A percentile compares a stretch with the other conserved stretches of the same genome.
Evolutionary conservation across 192 early-diverging fungal species (phyloP).

Genomic region (Rhizophagus clarus): DNA sequence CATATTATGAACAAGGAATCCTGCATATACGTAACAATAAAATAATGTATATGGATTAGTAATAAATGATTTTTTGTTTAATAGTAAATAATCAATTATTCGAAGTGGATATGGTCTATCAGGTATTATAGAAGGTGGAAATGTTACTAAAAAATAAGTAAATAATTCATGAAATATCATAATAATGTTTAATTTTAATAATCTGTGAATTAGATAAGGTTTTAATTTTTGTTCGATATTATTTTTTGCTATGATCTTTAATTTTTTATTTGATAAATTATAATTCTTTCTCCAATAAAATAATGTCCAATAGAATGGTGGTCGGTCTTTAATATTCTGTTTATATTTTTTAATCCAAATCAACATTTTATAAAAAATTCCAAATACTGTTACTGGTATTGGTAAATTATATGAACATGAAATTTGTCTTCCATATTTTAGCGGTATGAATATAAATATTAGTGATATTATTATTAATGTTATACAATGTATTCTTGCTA

Average conservation of each 20-base stretch:
- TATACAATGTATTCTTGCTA: neutral
- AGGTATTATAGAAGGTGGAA: neutral
- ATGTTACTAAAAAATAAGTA: neutral
- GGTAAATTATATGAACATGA: neutral
- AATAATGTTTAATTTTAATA: neutral
- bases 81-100: conserved; percentile 6
- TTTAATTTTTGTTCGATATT: neutral
- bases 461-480: neutral
- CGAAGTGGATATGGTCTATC: neutral
- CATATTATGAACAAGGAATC: neutral
- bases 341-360: conserved; percentile 1
- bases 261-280: neutral
- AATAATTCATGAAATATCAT: neutral
- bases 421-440: neutral
- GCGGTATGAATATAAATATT: neutral
- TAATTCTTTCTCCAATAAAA: neutral
- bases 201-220: neutral
- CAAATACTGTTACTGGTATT: neutral
- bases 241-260: neutral
- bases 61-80: neutral
- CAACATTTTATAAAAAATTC: neutral
- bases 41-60: neutral
- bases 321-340: neutral
- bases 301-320: neutral
- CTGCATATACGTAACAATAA: conserved; percentile 2